Evolutionary conservation across 352 stramenopile species (phyloP).

Genomic region (Phytopythium vexans): DNA sequence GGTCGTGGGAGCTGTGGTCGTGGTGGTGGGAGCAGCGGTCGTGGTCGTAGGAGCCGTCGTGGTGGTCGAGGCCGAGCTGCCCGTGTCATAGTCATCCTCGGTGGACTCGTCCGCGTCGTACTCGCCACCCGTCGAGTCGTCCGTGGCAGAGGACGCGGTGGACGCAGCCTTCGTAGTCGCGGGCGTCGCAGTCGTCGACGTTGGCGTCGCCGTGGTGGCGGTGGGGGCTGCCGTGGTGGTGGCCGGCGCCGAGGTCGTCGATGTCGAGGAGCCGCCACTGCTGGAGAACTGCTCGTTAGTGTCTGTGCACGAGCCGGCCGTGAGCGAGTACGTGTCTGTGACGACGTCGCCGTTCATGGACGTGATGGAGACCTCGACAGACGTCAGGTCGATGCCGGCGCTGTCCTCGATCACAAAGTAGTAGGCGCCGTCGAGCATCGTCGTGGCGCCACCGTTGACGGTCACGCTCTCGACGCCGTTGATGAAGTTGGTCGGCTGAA

Average conservation of each 20-base stretch:
- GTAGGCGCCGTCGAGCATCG: constrained; percentile 63
- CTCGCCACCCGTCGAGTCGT: constrained; percentile 16
- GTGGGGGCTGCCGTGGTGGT: constrained; percentile 8
- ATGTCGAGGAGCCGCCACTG: constrained; percentile 8
- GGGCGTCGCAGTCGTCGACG: constrained; percentile 8
- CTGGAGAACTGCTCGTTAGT: constrained; percentile 31
- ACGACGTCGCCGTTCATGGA: constrained; percentile 55
- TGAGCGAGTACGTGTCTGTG: constrained; percentile 48
- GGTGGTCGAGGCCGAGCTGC: constrained; percentile 13
- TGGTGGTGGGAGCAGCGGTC: constrained; percentile 3
- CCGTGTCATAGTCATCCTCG: constrained; percentile 33
- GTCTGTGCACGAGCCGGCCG: constrained; percentile 20
- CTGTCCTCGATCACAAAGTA: constrained; percentile 51
- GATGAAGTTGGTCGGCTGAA: constrained; percentile 58
- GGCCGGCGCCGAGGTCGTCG: constrained; percentile 2
- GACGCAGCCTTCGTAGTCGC: constrained; percentile 5
- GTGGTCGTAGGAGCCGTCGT: constrained; percentile 10
- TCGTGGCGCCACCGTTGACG: constrained; percentile 53
- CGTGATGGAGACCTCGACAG: constrained; percentile 43
- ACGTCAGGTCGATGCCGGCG: constrained; percentile 28
- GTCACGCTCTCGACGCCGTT: constrained; percentile 50
- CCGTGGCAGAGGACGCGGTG: constrained; percentile 1
- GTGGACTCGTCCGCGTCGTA: constrained; percentile 29
- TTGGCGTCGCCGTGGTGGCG: constrained; percentile 10
- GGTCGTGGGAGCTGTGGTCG: constrained; percentile 3